These are phyloP conservation scores for Colletotrichum viniferum DNA, from an alignment of 2,329 filamentous ascomycete species.

Conservation along the genomic window DNA sequence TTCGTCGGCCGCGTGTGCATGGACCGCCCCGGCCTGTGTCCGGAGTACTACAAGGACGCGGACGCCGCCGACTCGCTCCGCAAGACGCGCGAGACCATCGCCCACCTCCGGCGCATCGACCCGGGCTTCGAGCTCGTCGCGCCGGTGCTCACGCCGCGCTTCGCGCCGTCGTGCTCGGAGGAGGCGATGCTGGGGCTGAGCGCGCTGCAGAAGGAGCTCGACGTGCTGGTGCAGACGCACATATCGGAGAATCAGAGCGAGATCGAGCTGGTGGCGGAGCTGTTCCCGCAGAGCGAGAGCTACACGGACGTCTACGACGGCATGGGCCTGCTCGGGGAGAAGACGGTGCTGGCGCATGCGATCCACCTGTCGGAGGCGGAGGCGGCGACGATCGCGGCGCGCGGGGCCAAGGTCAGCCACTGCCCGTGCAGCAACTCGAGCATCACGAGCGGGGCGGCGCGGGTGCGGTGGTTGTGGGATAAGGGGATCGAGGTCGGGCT, in stretches of 20 bases:
- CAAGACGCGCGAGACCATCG: slow-evolving; percentile 64
- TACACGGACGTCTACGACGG: slow-evolving; percentile 85
- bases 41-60: slow-evolving; percentile 80
- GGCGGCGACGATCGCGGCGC: slow-evolving; percentile 62
- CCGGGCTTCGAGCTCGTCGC: slow-evolving; percentile 67
- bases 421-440: slow-evolving; percentile 88
- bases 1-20: slow-evolving; percentile 96
- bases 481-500: slow-evolving; percentile 80
- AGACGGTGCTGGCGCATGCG: slow-evolving; percentile 85
- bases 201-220: slow-evolving; percentile 63
- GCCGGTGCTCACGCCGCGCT: slow-evolving; percentile 80
- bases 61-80: slow-evolving; percentile 60
- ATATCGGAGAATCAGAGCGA: slow-evolving; percentile 84
- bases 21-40: slow-evolving; percentile 71
- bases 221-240: slow-evolving; percentile 83
- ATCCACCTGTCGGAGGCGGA: slow-evolving; percentile 77
- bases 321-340: slow-evolving; percentile 68
- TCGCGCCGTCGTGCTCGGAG: slow-evolving; percentile 65
- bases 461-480: slow-evolving; percentile 75
- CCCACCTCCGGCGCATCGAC: slow-evolving; percentile 72
- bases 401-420: slow-evolving; percentile 75
- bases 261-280: slow-evolving; percentile 68
- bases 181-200: slow-evolving; percentile 70
- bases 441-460: slow-evolving; percentile 78
- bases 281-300: slow-evolving; percentile 68